phyloP scores from a whole-genome alignment of 106 monocot genomes.

The Dendrobium nobile region DNA sequence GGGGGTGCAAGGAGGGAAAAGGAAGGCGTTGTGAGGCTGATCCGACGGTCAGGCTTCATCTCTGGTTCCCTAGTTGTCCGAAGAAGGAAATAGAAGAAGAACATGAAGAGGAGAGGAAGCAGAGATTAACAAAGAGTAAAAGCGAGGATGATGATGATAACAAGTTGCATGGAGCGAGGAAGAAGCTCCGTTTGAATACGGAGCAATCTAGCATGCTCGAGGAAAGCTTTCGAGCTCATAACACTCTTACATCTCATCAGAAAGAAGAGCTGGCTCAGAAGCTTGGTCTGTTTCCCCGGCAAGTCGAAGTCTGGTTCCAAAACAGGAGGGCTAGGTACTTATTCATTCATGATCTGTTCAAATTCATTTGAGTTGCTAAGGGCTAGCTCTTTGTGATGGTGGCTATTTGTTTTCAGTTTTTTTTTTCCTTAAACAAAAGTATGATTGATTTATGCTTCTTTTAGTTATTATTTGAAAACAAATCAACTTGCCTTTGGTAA shows the following conservation, averaged over 20 bases:
- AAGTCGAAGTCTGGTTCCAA: slow-evolving; percentile 49
- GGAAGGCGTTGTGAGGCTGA: neutral
- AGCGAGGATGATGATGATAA: neutral
- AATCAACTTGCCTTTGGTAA: no score
- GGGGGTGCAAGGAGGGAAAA: neutral
- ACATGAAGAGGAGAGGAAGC: neutral
- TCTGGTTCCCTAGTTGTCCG: slow-evolving; percentile 8
- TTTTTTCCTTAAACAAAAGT: no score
- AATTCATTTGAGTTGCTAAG: no score
- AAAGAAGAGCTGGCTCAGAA: slow-evolving; percentile 38
- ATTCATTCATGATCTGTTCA: no score
- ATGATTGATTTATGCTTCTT: no score
- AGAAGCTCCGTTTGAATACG: slow-evolving; percentile 15
- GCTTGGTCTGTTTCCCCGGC: slow-evolving; percentile 22
- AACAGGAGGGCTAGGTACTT: slow-evolving; percentile 46
- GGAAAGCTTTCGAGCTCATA: slow-evolving; percentile 6
- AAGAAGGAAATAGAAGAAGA: neutral
- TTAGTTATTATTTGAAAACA: no score
- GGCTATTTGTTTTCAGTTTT: no score
- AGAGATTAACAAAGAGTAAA: neutral
- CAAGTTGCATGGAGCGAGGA: neutral
- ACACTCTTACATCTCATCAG: slow-evolving; percentile 5
- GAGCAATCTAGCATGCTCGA: slow-evolving; percentile 13
- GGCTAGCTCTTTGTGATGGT: no score
- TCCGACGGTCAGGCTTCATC: neutral